phyloP scores from a whole-genome alignment of 2,329 filamentous ascomycete species.

The Sclerotinia borealis region DNA sequence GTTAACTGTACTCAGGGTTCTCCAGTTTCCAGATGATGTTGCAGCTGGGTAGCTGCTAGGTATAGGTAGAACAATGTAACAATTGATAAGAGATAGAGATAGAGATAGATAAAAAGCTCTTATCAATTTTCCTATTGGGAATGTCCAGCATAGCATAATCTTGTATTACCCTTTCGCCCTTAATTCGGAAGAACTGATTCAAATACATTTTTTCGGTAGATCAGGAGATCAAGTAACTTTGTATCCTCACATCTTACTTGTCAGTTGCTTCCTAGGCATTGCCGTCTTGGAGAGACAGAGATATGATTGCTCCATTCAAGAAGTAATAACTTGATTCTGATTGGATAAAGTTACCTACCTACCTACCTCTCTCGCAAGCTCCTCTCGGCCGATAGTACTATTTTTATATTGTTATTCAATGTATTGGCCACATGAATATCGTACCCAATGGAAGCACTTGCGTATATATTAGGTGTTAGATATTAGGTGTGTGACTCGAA shows the following conservation, averaged over 20 bases:
- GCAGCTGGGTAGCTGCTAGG: neutral
- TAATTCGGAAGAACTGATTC: neutral
- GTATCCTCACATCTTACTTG: slow-evolving; percentile 3
- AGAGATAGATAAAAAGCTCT: neutral
- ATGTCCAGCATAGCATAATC: neutral
- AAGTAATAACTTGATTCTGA: neutral
- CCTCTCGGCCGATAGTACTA: neutral
- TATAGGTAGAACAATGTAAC: neutral
- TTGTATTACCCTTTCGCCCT: neutral
- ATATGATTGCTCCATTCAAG: neutral
- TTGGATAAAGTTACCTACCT: neutral
- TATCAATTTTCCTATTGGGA: neutral
- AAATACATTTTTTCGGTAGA: neutral
- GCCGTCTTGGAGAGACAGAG: neutral
- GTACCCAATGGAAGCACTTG: neutral
- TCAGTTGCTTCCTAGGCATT: neutral
- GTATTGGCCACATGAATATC: neutral
- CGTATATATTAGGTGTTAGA: no score
- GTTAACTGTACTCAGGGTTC: slow-evolving; percentile 2
- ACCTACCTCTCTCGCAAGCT: neutral
- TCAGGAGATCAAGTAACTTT: slow-evolving; percentile 1
- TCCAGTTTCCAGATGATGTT: neutral
- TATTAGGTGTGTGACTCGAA: neutral
- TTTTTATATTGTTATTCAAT: neutral
- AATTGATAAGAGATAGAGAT: neutral